Base-by-base conservation (phyloP, 2,329 filamentous ascomycete genomes). In the Catunica adiposa region DNA sequence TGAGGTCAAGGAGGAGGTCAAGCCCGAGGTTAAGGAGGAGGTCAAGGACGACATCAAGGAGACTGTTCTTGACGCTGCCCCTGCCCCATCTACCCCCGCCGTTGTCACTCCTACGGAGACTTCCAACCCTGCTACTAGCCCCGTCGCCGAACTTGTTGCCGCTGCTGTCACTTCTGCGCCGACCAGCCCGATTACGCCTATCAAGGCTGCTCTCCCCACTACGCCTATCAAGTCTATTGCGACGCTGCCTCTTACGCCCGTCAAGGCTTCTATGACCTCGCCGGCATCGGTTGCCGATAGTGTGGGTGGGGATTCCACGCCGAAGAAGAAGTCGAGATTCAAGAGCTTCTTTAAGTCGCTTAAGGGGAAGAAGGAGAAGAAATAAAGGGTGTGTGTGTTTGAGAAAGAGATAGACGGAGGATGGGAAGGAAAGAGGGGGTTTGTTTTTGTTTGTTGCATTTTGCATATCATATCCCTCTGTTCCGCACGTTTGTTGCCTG, bases 331-430 rank as follows among this genome's bases (percentile, higher is more conserved):
- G 34, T 44, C 37, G 7, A 31, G 23, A 22, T 15, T 54, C 25
- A 54, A 54, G 52, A 42, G 8, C 7, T 29, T 44, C 2, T 54
- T 31, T n/a, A 54, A 44, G 47, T n/a, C 14, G 15, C 6, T 54
- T 8, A 15, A 44, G n/a, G 38, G 37, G 25, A 54, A 46, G 37
- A 51, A 51, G 47, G 47, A 51, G 9, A 51, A 51, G 47, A 51
- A 51, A 31, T 51, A 51, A 25, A 22, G 40, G n/a, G 40, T 3
- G n/a, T 4, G 15, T 8, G 7, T 22, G 20, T 38, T 8, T 5
- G 11, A n/a, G 37, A 14, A 44, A 22, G 40, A 44, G 9, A n/a
- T 34, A 11, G 11, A 34, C 11, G 29, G 29, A 5, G 29, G 11
- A 22, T 17, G 17, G 44, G 23, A 25, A 47, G 22, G 14, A 47